A percentile compares a stretch with the other conserved stretches of the same genome.
phyloP scores from a whole-genome alignment of 2,329 filamentous ascomycete genomes.

The Cladosporium sp. region DNA sequence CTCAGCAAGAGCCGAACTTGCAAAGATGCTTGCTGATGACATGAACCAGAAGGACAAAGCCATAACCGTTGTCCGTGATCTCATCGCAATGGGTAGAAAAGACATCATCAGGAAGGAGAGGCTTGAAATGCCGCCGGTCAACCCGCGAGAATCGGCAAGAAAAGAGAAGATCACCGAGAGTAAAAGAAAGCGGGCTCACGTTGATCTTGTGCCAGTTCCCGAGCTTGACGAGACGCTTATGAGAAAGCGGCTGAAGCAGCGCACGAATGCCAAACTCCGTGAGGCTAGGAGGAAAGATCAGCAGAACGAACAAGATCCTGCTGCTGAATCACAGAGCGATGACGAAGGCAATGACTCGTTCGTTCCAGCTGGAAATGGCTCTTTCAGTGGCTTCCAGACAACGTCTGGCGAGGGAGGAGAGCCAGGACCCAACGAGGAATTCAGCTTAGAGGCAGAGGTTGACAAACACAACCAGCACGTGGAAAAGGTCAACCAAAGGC shows the following conservation, averaged over 20 bases:
- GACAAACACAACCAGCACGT: background rate
- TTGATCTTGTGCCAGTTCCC: conserved; percentile 4
- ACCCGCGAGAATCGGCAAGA: conserved; percentile 3
- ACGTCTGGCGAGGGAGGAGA: background rate
- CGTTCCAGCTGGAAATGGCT: background rate
- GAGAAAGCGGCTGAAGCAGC: conserved; percentile 10
- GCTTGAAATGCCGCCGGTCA: conserved; percentile 9
- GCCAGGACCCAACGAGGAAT: background rate
- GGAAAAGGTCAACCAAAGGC: background rate
- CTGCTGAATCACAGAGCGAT: background rate
- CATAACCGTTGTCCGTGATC: conserved; percentile 69
- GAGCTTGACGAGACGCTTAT: conserved; percentile 8
- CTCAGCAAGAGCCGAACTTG: conserved; percentile 72
- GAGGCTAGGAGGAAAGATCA: background rate
- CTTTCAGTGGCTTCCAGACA: background rate
- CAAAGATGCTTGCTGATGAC: conserved; percentile 72
- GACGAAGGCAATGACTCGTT: background rate
- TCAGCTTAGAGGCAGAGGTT: background rate
- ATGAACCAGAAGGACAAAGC: conserved; percentile 70
- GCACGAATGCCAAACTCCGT: background rate
- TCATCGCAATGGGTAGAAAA: conserved; percentile 55
- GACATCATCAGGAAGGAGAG: conserved; percentile 20
- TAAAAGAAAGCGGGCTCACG: conserved; percentile 3
- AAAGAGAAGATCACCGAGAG: conserved; percentile 10
- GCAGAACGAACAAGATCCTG: background rate